A percentile compares a stretch with the other conserved stretches of the same genome.
These are phyloP conservation scores for Aspergillus hiratsukae DNA, from an alignment of 2,329 filamentous ascomycete genomes.

Conservation along the genomic window DNA sequence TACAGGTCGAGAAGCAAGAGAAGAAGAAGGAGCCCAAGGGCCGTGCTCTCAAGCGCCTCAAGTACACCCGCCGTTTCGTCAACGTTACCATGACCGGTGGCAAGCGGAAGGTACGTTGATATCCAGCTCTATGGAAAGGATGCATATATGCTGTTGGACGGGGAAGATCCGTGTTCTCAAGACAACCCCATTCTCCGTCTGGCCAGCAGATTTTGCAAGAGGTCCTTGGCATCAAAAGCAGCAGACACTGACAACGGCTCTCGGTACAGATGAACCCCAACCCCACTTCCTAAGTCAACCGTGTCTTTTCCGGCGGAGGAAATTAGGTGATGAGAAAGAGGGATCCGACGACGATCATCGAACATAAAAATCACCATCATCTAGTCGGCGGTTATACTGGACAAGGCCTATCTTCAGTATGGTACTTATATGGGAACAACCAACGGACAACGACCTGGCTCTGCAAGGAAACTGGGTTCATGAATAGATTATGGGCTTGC, in stretches of 20 bases:
- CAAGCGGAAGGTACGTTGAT: slow-evolving; percentile 83
- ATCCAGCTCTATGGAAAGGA: background rate
- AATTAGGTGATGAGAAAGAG: slow-evolving; percentile 4
- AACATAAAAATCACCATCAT: slow-evolving; percentile 1
- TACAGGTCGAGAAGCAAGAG: slow-evolving; percentile 49
- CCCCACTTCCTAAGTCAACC: slow-evolving; percentile 61
- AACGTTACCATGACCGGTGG: slow-evolving; percentile 96
- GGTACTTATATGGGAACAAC: background rate
- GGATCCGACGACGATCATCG: background rate
- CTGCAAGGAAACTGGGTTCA: slow-evolving; percentile 1
- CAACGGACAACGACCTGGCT: background rate
- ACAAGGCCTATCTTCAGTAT: background rate
- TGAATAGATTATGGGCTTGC: slow-evolving; percentile 2
- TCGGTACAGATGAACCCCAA: slow-evolving; percentile 74
- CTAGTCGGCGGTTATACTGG: background rate
- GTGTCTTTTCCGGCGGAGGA: slow-evolving; percentile 3
- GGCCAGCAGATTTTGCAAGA: background rate
- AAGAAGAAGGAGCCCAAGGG: slow-evolving; percentile 97
- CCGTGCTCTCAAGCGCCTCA: slow-evolving; percentile 93
- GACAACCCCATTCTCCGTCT: background rate
- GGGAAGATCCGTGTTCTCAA: background rate
- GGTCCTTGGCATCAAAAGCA: background rate
- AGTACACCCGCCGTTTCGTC: slow-evolving; percentile 96
- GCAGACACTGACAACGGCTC: slow-evolving; percentile 6
- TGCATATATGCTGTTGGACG: background rate